Evolutionary conservation across 306 rosid genomes (phyloP).

Genomic region (Urtica urens): DNA sequence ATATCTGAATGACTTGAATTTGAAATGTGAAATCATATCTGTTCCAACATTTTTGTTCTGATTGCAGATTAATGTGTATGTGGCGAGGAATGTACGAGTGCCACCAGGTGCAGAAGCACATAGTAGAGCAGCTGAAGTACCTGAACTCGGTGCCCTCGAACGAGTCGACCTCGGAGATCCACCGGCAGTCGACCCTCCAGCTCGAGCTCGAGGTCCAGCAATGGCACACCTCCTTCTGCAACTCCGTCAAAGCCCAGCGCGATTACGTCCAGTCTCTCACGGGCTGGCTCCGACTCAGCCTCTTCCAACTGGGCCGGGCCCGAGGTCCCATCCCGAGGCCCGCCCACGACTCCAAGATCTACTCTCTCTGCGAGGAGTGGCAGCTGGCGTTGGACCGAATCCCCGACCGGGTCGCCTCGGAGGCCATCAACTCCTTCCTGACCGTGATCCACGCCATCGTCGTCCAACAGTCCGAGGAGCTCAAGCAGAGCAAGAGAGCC

Average conservation of each 20-base stretch:
- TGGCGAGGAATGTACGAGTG: constrained; percentile 98
- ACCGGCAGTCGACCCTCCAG: constrained; percentile 79
- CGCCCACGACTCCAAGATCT: constrained; percentile 60
- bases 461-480: constrained; percentile 77
- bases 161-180: constrained; percentile 81
- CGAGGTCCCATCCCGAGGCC: constrained; percentile 43
- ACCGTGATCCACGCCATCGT: constrained; percentile 78
- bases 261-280: constrained; percentile 81
- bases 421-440: constrained; percentile 82
- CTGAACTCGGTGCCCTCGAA: constrained; percentile 66
- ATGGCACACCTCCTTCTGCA: constrained; percentile 87
- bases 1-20: too few relatives aligned
- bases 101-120: constrained; percentile 94
- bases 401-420: constrained; percentile 83
- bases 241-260: constrained; percentile 61
- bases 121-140: constrained; percentile 88
- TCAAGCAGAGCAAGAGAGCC: constrained; percentile 65
- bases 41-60: neutral
- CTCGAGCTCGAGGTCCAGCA: constrained; percentile 87
- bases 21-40: too few relatives aligned
- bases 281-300: constrained; percentile 89
- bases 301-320: constrained; percentile 52
- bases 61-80: constrained; percentile 83
- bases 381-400: constrained; percentile 66
- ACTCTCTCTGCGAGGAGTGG: constrained; percentile 84